Percentiles rank a stretch among this genome's conserved stretches.
phyloP scores from a whole-genome alignment of 768 basidiomycete species.

The Serpula lacrymans region DNA sequence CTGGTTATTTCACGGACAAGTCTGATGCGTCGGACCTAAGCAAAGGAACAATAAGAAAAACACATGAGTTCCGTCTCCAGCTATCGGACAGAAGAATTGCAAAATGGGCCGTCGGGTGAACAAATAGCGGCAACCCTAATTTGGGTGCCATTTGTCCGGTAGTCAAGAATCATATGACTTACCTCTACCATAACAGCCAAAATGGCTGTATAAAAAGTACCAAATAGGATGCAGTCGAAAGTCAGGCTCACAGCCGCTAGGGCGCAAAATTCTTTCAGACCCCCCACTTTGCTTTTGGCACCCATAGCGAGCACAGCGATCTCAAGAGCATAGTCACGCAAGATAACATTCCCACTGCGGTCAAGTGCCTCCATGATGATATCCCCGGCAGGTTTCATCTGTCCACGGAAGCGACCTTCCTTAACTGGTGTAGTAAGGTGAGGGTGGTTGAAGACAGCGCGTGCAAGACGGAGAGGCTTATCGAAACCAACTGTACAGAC shows the following conservation, averaged over 20 bases:
- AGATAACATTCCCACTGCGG: slow-evolving; percentile 75
- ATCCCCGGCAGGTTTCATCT: slow-evolving; percentile 73
- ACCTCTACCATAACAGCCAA: slow-evolving; percentile 97
- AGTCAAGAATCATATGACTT: slow-evolving; percentile 16
- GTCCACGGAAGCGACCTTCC: slow-evolving; percentile 38
- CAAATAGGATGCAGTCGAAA: slow-evolving; percentile 84
- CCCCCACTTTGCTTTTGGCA: slow-evolving; percentile 81
- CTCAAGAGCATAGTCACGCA: slow-evolving; percentile 92
- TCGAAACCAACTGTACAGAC: slow-evolving; percentile 98
- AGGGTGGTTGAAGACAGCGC: slow-evolving; percentile 85
- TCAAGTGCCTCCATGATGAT: slow-evolving; percentile 84
- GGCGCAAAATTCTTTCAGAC: slow-evolving; percentile 91
- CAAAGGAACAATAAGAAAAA: slow-evolving; percentile 6
- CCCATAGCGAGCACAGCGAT: slow-evolving; percentile 87
- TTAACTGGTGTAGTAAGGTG: slow-evolving; percentile 43
- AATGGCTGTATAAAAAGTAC: slow-evolving; percentile 86
- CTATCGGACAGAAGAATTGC: slow-evolving; percentile 16
- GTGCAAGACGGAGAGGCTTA: slow-evolving; percentile 90
- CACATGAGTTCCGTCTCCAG: slow-evolving; percentile 8
- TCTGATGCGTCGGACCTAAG: slow-evolving; percentile 69
- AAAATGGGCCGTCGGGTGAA: not conserved
- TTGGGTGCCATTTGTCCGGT: not conserved
- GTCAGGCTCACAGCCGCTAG: slow-evolving; percentile 85
- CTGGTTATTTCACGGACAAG: slow-evolving; percentile 50
- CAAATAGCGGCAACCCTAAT: slow-evolving; percentile 7